A percentile compares a stretch with the other conserved stretches of the same genome.
Evolutionary conservation across 164 flowering plant genomes (phyloP).

Genomic region (Cinnamomum micranthum): DNA sequence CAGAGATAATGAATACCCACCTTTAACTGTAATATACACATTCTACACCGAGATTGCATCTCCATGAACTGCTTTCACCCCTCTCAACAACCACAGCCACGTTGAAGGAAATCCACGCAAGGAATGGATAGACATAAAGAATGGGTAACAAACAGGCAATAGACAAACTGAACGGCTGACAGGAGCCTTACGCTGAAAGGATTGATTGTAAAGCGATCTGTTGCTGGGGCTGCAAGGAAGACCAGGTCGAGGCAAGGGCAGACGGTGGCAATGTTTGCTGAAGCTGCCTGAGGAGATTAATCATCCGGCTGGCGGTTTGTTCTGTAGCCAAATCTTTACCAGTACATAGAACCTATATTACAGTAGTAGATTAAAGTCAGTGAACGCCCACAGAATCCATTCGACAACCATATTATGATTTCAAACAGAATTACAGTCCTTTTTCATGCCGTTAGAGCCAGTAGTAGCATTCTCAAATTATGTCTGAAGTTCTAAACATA

Average conservation of each 20-base stretch:
- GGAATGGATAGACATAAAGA: conserved; percentile 2
- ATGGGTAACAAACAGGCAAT: conserved; percentile 17
- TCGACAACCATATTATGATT: neutral
- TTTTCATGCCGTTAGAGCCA: neutral
- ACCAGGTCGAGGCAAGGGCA: conserved; percentile 77
- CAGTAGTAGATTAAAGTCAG: neutral
- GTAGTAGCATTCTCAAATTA: no score
- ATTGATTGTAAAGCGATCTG: conserved; percentile 88
- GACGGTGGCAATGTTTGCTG: conserved; percentile 91
- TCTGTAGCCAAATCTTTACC: conserved; percentile 94
- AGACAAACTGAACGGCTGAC: conserved; percentile 31
- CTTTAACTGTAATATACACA: conserved; percentile 2
- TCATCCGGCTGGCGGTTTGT: conserved; percentile 77
- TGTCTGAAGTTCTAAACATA: no score
- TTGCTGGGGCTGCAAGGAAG: conserved; percentile 93
- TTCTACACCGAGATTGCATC: conserved; percentile 7
- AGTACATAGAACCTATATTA: conserved; percentile 60
- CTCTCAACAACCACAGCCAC: neutral
- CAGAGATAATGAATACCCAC: conserved; percentile 2
- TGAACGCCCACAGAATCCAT: neutral
- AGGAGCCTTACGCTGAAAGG: conserved; percentile 49
- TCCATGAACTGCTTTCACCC: neutral
- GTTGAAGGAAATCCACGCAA: conserved; percentile 2
- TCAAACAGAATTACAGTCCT: neutral
- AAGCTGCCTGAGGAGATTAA: conserved; percentile 81